phyloP scores from a whole-genome alignment of 129 eudicot species.

The Lactuca sativa region DNA sequence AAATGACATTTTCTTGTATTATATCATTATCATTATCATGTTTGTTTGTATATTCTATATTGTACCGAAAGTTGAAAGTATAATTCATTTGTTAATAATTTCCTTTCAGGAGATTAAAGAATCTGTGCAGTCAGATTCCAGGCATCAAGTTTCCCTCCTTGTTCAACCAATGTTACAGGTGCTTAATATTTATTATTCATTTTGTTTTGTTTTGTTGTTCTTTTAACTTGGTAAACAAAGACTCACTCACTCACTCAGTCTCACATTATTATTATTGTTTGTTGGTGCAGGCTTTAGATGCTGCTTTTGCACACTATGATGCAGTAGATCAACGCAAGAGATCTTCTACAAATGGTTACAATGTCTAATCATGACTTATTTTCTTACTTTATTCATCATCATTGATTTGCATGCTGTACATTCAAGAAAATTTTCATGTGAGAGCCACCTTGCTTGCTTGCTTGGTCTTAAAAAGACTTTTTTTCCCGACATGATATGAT shows the following conservation, averaged over 20 bases:
- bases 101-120: slow-evolving; percentile 67
- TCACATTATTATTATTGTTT: not conserved
- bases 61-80: too few relatives aligned
- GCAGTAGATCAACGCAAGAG: slow-evolving; percentile 82
- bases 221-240: too few relatives aligned
- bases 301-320: slow-evolving; percentile 91
- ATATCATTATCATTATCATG: not conserved
- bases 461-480: too few relatives aligned
- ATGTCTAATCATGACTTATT: too few relatives aligned
- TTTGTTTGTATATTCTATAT: slow-evolving; percentile 3
- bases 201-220: not conserved
- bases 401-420: too few relatives aligned
- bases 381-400: too few relatives aligned
- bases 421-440: too few relatives aligned
- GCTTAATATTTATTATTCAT: not conserved
- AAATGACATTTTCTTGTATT: not conserved
- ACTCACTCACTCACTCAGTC: too few relatives aligned
- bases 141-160: slow-evolving; percentile 97
- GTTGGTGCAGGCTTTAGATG: slow-evolving; percentile 79
- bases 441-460: too few relatives aligned
- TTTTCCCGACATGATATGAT: too few relatives aligned
- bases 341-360: slow-evolving; percentile 20
- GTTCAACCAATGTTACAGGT: slow-evolving; percentile 99
- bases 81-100: too few relatives aligned
- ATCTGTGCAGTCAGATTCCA: slow-evolving; percentile 74